Percentiles rank a stretch among this genome's conserved stretches.
Evolutionary conservation across 768 basidiomycete species (phyloP).

Genomic region (Ephemerocybe angulata): DNA sequence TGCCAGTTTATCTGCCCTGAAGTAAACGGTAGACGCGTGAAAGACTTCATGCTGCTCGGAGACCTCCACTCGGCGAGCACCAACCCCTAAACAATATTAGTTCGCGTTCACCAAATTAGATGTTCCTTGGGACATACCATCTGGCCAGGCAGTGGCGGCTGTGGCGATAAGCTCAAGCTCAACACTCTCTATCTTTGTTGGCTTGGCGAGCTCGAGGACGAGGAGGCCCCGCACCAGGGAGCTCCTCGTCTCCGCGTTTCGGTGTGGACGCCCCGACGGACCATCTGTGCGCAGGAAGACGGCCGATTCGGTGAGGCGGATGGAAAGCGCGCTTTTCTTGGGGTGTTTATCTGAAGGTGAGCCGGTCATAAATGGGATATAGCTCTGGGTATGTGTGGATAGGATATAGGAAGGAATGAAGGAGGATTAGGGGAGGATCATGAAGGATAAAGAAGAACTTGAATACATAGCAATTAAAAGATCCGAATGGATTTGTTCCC

Average conservation of each 20-base stretch:
- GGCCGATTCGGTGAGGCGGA: constrained; percentile 70
- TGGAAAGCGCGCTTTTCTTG: constrained; percentile 44
- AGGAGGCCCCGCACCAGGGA: constrained; percentile 66
- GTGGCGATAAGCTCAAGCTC: constrained; percentile 75
- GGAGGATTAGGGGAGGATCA: neutral
- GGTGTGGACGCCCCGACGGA: constrained; percentile 28
- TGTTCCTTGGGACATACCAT: constrained; percentile 59
- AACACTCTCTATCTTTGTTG: constrained; percentile 83
- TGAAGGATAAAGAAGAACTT: too few relatives aligned
- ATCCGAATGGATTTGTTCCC: too few relatives aligned
- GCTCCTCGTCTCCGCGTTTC: constrained; percentile 28
- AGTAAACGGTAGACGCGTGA: constrained; percentile 68
- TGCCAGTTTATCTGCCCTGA: constrained; percentile 47
- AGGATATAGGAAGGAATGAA: neutral
- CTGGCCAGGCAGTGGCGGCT: constrained; percentile 73
- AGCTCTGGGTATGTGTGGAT: too few relatives aligned
- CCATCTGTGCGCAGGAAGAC: constrained; percentile 61
- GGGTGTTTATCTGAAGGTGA: neutral
- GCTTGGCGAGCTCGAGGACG: constrained; percentile 57
- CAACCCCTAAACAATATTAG: constrained; percentile 43
- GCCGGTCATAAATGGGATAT: neutral
- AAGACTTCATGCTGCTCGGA: constrained; percentile 76
- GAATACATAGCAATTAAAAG: too few relatives aligned
- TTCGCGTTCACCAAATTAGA: constrained; percentile 4
- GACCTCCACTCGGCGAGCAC: constrained; percentile 69